Evolutionary conservation across 208 protist genomes (phyloP), one percentile per base, ranked within the genome.

Genomic region (Lotmaria passim): DNA sequence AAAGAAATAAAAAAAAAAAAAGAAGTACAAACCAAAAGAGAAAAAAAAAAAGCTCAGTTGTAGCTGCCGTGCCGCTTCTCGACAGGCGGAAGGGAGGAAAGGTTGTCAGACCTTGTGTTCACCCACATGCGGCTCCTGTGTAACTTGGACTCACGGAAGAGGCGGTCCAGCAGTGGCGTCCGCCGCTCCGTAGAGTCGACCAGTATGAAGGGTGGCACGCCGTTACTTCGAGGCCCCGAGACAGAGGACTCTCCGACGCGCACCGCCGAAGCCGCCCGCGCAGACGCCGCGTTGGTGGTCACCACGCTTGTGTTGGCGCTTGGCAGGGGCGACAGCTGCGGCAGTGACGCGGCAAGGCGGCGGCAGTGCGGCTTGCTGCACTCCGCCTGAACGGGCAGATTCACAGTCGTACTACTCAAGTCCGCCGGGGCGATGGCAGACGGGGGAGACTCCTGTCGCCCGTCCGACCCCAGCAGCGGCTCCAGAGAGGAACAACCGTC

Each of bases 71-170:
- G 3, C 7, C 28, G 19, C 36, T 58, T 44, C 47, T 56, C 43
- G 24, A 31, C 48, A 1, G 33, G 10, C 24, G 14, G 26, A 17
- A 0, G 19, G 19, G 66, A 38, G 17, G 46, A n/a, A 24, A 23
- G 39, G 17, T 71, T 34, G 14, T 7, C 28, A 23, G 44, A 10
- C 17, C 24, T 1, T 14, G 58, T 56, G 56, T 34, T 46, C 24
- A 62, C 55, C 56, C 66, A 72, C 11, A 64, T 21, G 31, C 66
- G 30, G 55, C 38, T 24, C 56, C 23, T 50, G 24, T 39, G 19
- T 24, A 21, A 39, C 24, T 63, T 63, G 0, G 66, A 46, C 46
- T 63, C 66, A 10, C 44, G 38, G 33, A 63, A 72, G 33, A 72
- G 57, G 3, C 55, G 66, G 12, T 51, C 43, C 28, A 72, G 36